phyloP scores from a whole-genome alignment of 495 filamentous ascomycete species.

The Neohortaea acidophila region DNA sequence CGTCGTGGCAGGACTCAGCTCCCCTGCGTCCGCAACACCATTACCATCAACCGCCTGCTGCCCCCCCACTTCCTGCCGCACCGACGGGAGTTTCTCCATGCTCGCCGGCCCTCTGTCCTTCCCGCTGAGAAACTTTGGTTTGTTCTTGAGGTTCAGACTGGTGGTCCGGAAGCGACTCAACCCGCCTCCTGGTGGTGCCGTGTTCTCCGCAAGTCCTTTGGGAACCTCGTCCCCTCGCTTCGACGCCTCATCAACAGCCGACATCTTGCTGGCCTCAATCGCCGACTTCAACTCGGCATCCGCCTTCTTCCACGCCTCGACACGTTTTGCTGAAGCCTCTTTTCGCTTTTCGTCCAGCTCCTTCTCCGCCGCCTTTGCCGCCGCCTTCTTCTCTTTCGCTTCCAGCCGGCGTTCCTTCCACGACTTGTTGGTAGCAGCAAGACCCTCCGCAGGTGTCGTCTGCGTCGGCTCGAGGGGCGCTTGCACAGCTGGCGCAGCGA shows the following conservation, averaged over 20 bases:
- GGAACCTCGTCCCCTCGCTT: conserved; percentile 18
- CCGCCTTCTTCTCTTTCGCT: conserved; percentile 23
- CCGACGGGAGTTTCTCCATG: conserved; percentile 18
- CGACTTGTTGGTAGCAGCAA: conserved; percentile 14
- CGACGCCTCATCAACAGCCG: conserved; percentile 37
- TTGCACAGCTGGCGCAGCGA: conserved; percentile 25
- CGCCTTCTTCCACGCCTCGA: conserved; percentile 38
- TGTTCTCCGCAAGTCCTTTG: conserved; percentile 26
- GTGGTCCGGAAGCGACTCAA: conserved; percentile 39
- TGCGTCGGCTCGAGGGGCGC: conserved; percentile 19
- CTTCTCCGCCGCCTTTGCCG: conserved; percentile 42
- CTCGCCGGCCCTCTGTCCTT: conserved; percentile 14
- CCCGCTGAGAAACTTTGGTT: conserved; percentile 30
- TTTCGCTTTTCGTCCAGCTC: conserved; percentile 48
- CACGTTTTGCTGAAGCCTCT: conserved; percentile 39
- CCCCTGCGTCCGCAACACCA: not conserved
- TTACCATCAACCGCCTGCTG: not conserved
- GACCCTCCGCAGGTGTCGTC: conserved; percentile 11
- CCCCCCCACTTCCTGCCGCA: not conserved
- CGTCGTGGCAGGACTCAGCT: not conserved
- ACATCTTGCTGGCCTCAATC: conserved; percentile 40
- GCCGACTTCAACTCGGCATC: conserved; percentile 44
- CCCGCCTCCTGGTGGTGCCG: conserved; percentile 28
- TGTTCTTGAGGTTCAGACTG: conserved; percentile 47
- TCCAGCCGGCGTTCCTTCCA: conserved; percentile 46